phyloP scores from a whole-genome alignment of 2,329 filamentous ascomycete genomes.

The Camillea tinctor region DNA sequence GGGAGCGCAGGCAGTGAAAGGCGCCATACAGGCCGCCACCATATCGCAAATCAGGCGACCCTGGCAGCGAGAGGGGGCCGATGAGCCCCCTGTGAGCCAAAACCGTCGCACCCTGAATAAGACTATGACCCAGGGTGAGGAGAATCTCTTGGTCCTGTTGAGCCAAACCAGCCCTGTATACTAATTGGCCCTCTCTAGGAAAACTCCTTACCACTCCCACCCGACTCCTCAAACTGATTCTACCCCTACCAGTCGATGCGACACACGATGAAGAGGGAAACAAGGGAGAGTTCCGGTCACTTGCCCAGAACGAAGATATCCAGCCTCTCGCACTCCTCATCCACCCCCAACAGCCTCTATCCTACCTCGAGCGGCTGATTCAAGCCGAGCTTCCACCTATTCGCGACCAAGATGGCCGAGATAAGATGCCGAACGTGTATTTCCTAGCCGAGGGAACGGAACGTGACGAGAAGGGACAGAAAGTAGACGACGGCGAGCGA shows the following conservation, averaged over 20 bases:
- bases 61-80: constrained; percentile 62
- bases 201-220: constrained; percentile 71
- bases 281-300: constrained; percentile 31
- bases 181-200: constrained; percentile 42
- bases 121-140: constrained; percentile 63
- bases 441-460: constrained; percentile 79
- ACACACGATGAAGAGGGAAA: constrained; percentile 55
- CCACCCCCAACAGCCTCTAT: constrained; percentile 87
- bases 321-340: constrained; percentile 82
- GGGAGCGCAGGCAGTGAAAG: constrained; percentile 34
- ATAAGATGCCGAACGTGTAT: constrained; percentile 70
- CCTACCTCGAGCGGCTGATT: constrained; percentile 84
- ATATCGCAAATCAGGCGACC: constrained; percentile 57
- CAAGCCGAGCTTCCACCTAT: constrained; percentile 80
- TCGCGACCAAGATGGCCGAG: constrained; percentile 58
- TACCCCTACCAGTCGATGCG: constrained; percentile 57
- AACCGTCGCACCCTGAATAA: constrained; percentile 40
- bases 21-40: constrained; percentile 41
- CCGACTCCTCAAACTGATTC: constrained; percentile 67
- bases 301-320: constrained; percentile 63
- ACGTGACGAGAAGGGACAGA: constrained; percentile 50
- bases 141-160: background rate
- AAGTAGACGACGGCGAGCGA: constrained; percentile 29
- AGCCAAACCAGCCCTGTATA: background rate
- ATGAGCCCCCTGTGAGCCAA: constrained; percentile 53